phyloP scores from a whole-genome alignment of 495 filamentous ascomycete species.

The Patellaria atrata region DNA sequence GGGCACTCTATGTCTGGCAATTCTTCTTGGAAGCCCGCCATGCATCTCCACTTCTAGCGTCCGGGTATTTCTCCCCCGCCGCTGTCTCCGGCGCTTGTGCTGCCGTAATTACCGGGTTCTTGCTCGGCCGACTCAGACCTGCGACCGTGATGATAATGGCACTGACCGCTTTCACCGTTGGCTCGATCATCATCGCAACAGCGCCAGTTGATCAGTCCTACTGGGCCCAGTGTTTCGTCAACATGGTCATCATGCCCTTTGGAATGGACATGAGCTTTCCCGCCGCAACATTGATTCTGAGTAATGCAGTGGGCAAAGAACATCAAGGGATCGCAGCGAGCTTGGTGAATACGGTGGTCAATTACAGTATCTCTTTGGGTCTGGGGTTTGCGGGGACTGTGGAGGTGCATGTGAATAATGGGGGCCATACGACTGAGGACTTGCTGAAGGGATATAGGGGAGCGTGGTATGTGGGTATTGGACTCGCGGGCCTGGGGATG shows the following conservation, averaged over 20 bases:
- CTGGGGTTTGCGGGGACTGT: constrained; percentile 53
- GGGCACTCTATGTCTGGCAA: constrained; percentile 34
- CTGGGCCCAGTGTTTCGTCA: constrained; percentile 47
- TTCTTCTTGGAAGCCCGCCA: constrained; percentile 28
- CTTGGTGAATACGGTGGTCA: constrained; percentile 50
- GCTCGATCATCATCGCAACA: constrained; percentile 31
- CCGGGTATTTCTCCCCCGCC: constrained; percentile 28
- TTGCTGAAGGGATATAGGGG: constrained; percentile 39
- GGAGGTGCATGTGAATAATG: constrained; percentile 37
- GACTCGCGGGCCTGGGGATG: constrained; percentile 34
- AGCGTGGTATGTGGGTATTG: constrained; percentile 44
- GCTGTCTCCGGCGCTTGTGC: constrained; percentile 29
- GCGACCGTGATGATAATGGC: constrained; percentile 38
- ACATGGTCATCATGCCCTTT: constrained; percentile 39
- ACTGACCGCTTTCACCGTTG: constrained; percentile 31
- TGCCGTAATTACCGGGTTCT: constrained; percentile 30
- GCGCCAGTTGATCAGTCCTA: constrained; percentile 36
- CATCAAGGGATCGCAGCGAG: constrained; percentile 51
- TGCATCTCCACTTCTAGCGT: constrained; percentile 26
- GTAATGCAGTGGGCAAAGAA: constrained; percentile 38
- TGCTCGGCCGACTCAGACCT: constrained; percentile 28
- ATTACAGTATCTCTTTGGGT: constrained; percentile 53
- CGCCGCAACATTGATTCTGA: constrained; percentile 43
- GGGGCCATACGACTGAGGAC: constrained; percentile 25
- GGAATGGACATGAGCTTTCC: constrained; percentile 54